phyloP scores from a whole-genome alignment of 176 grass and related monocot species.

The Hordeum marinum region DNA sequence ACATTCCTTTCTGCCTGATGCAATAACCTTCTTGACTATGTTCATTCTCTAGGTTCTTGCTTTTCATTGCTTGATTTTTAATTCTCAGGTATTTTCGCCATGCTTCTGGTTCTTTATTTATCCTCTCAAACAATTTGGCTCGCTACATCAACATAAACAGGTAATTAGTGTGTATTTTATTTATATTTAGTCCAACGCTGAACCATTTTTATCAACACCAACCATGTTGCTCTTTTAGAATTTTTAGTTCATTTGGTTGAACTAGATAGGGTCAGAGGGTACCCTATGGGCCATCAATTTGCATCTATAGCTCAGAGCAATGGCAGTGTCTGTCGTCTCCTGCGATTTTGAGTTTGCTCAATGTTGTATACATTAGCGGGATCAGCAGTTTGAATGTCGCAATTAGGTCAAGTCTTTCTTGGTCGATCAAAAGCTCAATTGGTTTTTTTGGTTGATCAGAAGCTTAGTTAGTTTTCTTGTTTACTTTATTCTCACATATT shows the following conservation, averaged over 20 bases:
- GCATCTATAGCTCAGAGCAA: not conserved
- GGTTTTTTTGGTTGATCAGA: not conserved
- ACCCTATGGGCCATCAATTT: not conserved
- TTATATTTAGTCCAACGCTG: not conserved
- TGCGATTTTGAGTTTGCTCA: not conserved
- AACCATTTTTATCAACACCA: not conserved
- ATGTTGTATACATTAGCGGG: not conserved
- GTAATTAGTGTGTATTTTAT: slow-evolving; percentile 28
- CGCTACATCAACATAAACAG: slow-evolving; percentile 94
- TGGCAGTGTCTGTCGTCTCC: not conserved
- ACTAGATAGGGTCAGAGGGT: not conserved
- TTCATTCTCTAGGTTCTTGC: not conserved
- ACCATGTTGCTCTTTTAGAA: not conserved
- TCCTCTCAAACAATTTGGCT: slow-evolving; percentile 92
- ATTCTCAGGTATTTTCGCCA: slow-evolving; percentile 91
- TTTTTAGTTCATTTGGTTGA: not conserved
- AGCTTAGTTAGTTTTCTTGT: not conserved
- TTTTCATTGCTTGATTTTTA: not conserved
- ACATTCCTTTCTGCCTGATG: not conserved
- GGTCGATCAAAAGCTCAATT: not conserved
- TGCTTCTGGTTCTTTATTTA: slow-evolving; percentile 81
- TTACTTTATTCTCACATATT: not conserved
- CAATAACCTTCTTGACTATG: not conserved
- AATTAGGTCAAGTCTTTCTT: not conserved
- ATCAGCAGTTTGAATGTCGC: not conserved